Conservation (phyloP, 2,329 filamentous ascomycete genomes). For the Fusarium sp. region DNA sequence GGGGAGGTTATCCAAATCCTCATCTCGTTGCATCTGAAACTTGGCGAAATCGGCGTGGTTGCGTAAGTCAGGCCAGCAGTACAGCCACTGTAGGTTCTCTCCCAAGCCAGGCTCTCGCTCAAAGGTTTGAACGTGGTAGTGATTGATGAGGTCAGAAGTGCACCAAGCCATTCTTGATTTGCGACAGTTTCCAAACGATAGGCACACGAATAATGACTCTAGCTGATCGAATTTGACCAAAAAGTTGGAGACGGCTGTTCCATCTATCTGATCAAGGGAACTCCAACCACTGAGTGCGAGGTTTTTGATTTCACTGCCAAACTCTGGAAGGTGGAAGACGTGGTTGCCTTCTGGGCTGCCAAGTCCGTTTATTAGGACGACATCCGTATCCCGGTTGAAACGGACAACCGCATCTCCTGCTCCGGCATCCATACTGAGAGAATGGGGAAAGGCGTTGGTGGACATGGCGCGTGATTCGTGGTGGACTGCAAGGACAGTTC, state of each 20-base stretch:
- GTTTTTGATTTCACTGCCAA: conserved; percentile 48
- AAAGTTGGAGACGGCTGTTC: background rate
- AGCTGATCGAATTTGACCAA: conserved; percentile 42
- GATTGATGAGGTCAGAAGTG: conserved; percentile 46
- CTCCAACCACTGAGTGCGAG: conserved; percentile 40
- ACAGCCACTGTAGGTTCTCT: conserved; percentile 43
- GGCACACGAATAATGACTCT: conserved; percentile 43
- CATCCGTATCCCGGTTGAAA: conserved; percentile 49
- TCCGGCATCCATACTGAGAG: conserved; percentile 45
- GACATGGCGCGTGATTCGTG: conserved; percentile 53
- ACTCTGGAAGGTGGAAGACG: conserved; percentile 41
- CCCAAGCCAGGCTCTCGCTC: conserved; percentile 42
- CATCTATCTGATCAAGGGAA: background rate
- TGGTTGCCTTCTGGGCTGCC: conserved; percentile 2
- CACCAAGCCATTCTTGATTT: conserved; percentile 48
- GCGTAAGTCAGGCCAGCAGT: conserved; percentile 52
- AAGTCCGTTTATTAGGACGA: conserved; percentile 44
- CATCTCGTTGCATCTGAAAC: conserved; percentile 35
- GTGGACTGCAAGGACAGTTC: conserved; percentile 50
- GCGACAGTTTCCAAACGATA: conserved; percentile 6
- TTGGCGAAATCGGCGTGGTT: conserved; percentile 47
- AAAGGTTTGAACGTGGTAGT: conserved; percentile 44
- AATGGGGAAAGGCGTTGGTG: conserved; percentile 48
- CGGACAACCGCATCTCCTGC: conserved; percentile 42
- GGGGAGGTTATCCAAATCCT: background rate